These are phyloP conservation scores for Leavenworthia alabamica DNA, from an alignment of 345 rosid species.

Conservation along the genomic window DNA sequence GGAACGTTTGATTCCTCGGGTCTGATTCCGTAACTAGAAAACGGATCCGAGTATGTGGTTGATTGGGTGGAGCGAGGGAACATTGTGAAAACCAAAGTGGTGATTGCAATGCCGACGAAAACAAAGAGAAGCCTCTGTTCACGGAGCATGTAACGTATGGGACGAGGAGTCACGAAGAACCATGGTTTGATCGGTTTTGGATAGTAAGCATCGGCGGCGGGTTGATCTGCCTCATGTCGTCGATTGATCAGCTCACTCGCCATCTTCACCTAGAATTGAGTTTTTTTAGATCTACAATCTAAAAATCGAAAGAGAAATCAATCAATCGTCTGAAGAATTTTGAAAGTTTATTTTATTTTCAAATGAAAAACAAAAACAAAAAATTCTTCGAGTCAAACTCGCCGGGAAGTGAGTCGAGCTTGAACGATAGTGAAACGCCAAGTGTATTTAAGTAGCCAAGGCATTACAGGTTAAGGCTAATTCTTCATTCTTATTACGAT, in stretches of 20 bases:
- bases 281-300: slow-evolving; percentile 3
- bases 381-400: slow-evolving; percentile 25
- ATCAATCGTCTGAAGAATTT: background rate
- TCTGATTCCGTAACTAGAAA: slow-evolving; percentile 24
- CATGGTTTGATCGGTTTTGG: slow-evolving; percentile 86
- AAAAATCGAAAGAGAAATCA: background rate
- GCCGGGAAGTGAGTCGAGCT: slow-evolving; percentile 31
- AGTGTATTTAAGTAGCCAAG: slow-evolving; percentile 24
- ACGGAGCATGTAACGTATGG: slow-evolving; percentile 41
- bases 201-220: slow-evolving; percentile 52
- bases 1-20: slow-evolving; percentile 16
- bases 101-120: slow-evolving; percentile 53
- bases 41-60: slow-evolving; percentile 11
- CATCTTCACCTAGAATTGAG: slow-evolving; percentile 30
- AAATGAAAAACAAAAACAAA: background rate
- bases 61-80: slow-evolving; percentile 34
- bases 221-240: slow-evolving; percentile 67
- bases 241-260: slow-evolving; percentile 79
- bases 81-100: slow-evolving; percentile 50
- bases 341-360: background rate
- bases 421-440: slow-evolving; percentile 28
- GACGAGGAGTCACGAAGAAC: slow-evolving; percentile 54
- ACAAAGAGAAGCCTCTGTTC: slow-evolving; percentile 51
- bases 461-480: slow-evolving; percentile 10
- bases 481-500: slow-evolving; percentile 2